phyloP scores from a whole-genome alignment of 1,284 basidiomycete genomes.

The Moesziomyces aphidis region DNA sequence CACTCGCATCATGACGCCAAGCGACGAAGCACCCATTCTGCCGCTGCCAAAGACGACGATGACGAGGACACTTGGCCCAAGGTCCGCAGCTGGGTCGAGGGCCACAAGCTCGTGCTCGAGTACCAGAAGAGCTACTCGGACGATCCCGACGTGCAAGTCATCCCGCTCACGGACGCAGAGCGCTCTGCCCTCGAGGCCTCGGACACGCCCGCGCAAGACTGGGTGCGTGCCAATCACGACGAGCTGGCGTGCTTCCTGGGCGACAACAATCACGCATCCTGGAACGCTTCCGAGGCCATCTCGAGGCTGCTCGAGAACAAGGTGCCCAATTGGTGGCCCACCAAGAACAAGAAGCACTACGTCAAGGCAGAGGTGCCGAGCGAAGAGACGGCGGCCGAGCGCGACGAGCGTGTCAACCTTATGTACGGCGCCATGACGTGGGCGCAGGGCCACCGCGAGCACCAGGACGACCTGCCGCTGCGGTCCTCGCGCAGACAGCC shows the following conservation, averaged over 20 bases:
- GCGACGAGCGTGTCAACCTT: conserved; percentile 34
- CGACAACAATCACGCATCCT: conserved; percentile 37
- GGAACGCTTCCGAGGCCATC: conserved; percentile 46
- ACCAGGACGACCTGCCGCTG: conserved; percentile 12
- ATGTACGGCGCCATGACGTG: conserved; percentile 53
- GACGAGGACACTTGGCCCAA: conserved; percentile 50
- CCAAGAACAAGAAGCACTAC: conserved; percentile 37
- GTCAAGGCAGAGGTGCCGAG: conserved; percentile 29
- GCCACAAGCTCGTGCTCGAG: conserved; percentile 61
- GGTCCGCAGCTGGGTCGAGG: conserved; percentile 63
- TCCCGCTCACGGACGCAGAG: conserved; percentile 56
- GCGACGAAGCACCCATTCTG: neutral
- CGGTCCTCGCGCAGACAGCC: conserved; percentile 6
- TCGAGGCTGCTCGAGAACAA: conserved; percentile 43
- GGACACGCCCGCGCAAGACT: conserved; percentile 53
- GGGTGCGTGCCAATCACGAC: conserved; percentile 50
- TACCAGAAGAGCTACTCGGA: conserved; percentile 50
- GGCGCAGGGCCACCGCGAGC: conserved; percentile 28
- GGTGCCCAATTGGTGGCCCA: conserved; percentile 40
- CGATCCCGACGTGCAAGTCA: conserved; percentile 59
- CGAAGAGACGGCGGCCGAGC: conserved; percentile 42
- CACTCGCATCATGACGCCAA: conserved; percentile 3
- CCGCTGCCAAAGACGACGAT: conserved; percentile 10
- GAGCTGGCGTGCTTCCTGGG: conserved; percentile 49
- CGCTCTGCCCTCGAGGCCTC: conserved; percentile 33